Evolutionary conservation across 352 stramenopile genomes (phyloP).

Genomic region (Pythium phragmitis): DNA sequence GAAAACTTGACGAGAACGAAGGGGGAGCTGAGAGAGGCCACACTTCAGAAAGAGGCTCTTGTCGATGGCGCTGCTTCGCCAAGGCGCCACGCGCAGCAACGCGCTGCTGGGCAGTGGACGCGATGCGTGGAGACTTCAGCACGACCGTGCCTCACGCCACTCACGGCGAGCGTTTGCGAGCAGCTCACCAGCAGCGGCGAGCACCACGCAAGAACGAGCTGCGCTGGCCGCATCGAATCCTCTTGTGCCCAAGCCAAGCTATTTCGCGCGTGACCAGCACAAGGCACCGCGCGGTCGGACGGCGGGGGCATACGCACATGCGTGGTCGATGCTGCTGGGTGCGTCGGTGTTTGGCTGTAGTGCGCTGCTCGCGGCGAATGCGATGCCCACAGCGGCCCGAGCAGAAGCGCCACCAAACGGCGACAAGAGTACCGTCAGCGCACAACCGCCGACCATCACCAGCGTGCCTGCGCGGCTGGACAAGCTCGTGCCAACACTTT

Average conservation of each 20-base stretch:
- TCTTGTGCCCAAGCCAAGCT: neutral
- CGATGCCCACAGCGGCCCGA: neutral
- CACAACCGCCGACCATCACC: neutral
- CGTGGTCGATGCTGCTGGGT: constrained; percentile 18
- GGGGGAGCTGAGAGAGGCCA: neutral
- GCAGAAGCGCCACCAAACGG: neutral
- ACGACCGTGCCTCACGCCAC: constrained; percentile 16
- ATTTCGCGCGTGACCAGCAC: neutral
- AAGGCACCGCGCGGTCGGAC: neutral
- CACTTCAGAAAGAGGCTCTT: neutral
- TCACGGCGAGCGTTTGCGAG: constrained; percentile 21
- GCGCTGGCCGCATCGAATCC: neutral
- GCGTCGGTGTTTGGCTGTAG: constrained; percentile 25
- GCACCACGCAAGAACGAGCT: neutral
- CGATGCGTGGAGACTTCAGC: constrained; percentile 16
- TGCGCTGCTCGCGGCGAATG: constrained; percentile 12
- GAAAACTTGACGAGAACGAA: constrained; percentile 24
- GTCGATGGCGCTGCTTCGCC: constrained; percentile 28
- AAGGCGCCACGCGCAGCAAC: constrained; percentile 17
- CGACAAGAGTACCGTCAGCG: neutral
- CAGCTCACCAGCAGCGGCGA: neutral
- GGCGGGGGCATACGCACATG: constrained; percentile 5
- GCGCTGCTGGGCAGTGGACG: constrained; percentile 7
- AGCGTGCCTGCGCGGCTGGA: constrained; percentile 6
- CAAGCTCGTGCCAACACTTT: neutral